Evolutionary conservation across 495 filamentous ascomycete species (phyloP).

Genomic region (Neurospora hispaniola): DNA sequence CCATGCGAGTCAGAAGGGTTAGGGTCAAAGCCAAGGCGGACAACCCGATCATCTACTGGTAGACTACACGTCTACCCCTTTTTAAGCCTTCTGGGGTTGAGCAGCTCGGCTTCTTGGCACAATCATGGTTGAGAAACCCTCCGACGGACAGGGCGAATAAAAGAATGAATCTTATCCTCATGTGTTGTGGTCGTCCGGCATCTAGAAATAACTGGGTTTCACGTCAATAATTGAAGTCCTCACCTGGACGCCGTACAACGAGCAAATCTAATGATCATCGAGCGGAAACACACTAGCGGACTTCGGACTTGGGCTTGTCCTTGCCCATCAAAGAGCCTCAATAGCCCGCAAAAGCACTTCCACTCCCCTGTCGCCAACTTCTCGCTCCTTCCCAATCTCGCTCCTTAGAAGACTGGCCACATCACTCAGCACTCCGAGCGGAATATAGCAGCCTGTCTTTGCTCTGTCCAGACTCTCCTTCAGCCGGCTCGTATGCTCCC

Average conservation of each 20-base stretch:
- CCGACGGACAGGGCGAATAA: background rate
- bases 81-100: background rate
- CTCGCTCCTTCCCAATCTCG: slow-evolving; percentile 31
- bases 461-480: slow-evolving; percentile 80
- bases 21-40: background rate
- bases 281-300: background rate
- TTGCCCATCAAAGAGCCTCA: slow-evolving; percentile 49
- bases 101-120: background rate
- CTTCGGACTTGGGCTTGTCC: background rate
- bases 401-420: slow-evolving; percentile 68
- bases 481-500: slow-evolving; percentile 87
- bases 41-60: background rate
- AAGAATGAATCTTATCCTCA: background rate
- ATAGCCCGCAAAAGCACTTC: slow-evolving; percentile 69
- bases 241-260: background rate
- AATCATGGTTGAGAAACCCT: background rate
- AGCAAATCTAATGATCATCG: background rate
- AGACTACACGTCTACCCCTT: background rate
- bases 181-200: background rate
- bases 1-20: background rate
- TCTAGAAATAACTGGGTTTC: background rate
- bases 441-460: slow-evolving; percentile 64
- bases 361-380: slow-evolving; percentile 42
- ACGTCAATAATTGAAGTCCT: background rate
- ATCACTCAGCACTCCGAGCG: slow-evolving; percentile 86